Percentiles rank a stretch among this genome's conserved stretches.
These are phyloP conservation scores for Populus hybrid DNA, from an alignment of 441 rosid species.

Conservation along the genomic window DNA sequence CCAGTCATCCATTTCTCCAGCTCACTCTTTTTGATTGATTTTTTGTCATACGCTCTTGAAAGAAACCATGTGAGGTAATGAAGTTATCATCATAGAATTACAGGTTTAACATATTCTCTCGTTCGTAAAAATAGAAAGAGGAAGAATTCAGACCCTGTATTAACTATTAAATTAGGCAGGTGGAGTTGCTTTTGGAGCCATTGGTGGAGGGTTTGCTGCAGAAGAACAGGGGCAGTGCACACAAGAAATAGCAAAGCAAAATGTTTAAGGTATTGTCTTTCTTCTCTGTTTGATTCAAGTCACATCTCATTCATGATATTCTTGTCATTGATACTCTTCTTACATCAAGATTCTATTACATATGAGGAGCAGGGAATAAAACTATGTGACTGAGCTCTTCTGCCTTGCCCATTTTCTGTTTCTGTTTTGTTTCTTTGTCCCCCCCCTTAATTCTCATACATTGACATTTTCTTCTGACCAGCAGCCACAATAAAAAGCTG, in stretches of 20 bases:
- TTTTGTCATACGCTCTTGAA: background rate
- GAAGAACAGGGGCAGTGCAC: constrained; percentile 52
- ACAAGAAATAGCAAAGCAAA: constrained; percentile 41
- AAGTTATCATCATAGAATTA: background rate
- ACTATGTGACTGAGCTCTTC: background rate
- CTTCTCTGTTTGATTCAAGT: background rate
- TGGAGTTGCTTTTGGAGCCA: constrained; percentile 57
- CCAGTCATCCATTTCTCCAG: background rate
- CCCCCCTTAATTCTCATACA: background rate
- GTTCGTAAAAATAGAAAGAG: background rate
- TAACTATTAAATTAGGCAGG: constrained; percentile 20
- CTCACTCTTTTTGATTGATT: background rate
- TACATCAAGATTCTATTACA: background rate
- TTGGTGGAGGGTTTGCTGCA: constrained; percentile 57
- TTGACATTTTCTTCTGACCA: background rate
- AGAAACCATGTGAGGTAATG: background rate
- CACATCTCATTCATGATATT: background rate
- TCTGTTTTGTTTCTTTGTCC: too few species aligned
- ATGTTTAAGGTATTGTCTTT: constrained; percentile 41
- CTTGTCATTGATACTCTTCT: background rate
- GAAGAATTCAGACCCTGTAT: background rate
- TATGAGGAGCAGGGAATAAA: background rate
- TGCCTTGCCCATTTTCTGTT: background rate
- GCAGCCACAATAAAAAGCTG: background rate
- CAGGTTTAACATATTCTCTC: background rate